Evolutionary conservation across 148 eudicot species (phyloP), one percentile per base, ranked within the genome.

Genomic region (Pouteria glomerata): DNA sequence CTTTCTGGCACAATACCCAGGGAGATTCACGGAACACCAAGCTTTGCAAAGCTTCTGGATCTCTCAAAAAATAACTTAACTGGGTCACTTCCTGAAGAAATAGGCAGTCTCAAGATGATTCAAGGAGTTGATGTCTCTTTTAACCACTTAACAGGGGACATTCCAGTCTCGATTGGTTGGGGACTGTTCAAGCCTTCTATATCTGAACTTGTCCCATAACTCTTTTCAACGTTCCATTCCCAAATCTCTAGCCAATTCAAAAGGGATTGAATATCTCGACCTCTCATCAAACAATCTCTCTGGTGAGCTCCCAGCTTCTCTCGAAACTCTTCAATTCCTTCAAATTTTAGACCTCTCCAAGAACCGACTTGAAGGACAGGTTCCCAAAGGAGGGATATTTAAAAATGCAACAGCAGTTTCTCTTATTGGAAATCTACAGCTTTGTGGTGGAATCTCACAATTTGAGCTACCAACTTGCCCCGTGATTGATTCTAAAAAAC

Each of bases 31-130:
- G 47, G 24, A 41, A 44, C 64, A 3, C 51, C 74, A 4, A 74
- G 65, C 58, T 74, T 79, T 26, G 59, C 68, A 8, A 64, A 6
- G 21, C 57, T 64, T 15, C 78, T 79, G 6, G 70, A 79, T 56
- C 72, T 79, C 15, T 79, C 82, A 0, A 68, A 52, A 34, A 79
- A 79, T 51, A 69, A 31, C 1, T 74, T 79, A 48, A 58, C 14
- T 37, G 82, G 82, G 18, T 44, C 61, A 31, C 48, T 79, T 31
- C 78, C 82, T 63, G 48, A 31, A 6, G 78, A 79, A 31, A 74
- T 79, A 0, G 78, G 78, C 21, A 79, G 45, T 1, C 63, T 79
- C 3, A 69, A 70, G 60, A 79, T 74, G 78, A 70, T 79, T 27
- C 61, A 70, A 64, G 78, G 34, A 19, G 41, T 79, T 31, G 79